A percentile compares a stretch with the other conserved stretches of the same genome.
Evolutionary conservation across 768 basidiomycete genomes (phyloP).

Genomic region (Suillus fuscotomentosus): DNA sequence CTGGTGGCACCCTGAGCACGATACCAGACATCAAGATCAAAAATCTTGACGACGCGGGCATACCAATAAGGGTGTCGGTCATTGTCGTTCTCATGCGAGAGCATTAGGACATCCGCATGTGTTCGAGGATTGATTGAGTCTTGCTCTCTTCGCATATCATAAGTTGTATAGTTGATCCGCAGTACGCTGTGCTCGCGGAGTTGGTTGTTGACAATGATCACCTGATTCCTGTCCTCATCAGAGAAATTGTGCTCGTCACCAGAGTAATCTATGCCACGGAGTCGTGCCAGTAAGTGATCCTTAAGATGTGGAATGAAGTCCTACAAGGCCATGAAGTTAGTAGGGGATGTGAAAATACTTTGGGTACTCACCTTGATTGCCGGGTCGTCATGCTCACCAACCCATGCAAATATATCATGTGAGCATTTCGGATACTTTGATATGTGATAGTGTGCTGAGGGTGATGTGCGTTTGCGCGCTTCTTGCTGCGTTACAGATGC

Average conservation of each 20-base stretch:
- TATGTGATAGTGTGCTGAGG: neutral
- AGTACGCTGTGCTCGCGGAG: constrained; percentile 30
- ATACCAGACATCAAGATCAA: constrained; percentile 12
- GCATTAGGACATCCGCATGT: constrained; percentile 34
- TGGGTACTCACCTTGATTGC: constrained; percentile 14
- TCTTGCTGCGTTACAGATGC: neutral
- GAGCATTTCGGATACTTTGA: neutral
- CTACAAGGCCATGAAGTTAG: constrained; percentile 13
- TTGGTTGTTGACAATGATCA: constrained; percentile 26
- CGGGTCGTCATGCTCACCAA: neutral
- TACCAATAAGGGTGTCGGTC: constrained; percentile 5
- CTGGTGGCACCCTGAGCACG: neutral
- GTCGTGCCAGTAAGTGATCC: constrained; percentile 8
- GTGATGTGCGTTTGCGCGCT: neutral
- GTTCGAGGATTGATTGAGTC: constrained; percentile 22
- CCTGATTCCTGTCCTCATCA: constrained; percentile 15
- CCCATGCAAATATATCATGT: neutral
- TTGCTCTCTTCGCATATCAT: neutral
- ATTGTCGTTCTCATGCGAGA: constrained; percentile 18
- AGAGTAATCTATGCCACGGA: constrained; percentile 4
- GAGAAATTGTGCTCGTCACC: constrained; percentile 21
- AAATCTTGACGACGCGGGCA: constrained; percentile 29
- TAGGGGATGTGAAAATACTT: neutral
- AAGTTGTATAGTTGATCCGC: constrained; percentile 5
- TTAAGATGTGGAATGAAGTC: constrained; percentile 25